Evolutionary conservation across 1,139 yeast genomes (phyloP).

Genomic region (Hansenula lynferdii): DNA sequence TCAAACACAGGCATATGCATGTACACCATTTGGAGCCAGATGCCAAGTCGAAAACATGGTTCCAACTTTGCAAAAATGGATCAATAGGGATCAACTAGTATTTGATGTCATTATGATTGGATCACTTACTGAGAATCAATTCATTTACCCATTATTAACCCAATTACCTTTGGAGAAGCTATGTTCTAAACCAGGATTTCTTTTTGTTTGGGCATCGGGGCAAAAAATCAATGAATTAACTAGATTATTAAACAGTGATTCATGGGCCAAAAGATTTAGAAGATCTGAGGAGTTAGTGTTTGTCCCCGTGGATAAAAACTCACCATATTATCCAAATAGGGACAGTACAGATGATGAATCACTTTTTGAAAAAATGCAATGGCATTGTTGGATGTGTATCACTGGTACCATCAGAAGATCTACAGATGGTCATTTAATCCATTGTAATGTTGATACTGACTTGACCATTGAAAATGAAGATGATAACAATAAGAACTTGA

Average conservation of each 20-base stretch:
- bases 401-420: slow-evolving; percentile 91
- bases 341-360: slow-evolving; percentile 37
- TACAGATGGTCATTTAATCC: slow-evolving; percentile 77
- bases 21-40: slow-evolving; percentile 63
- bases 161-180: slow-evolving; percentile 70
- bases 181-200: slow-evolving; percentile 80
- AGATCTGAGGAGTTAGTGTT: slow-evolving; percentile 83
- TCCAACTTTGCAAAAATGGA: slow-evolving; percentile 57
- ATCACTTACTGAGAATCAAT: slow-evolving; percentile 70
- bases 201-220: slow-evolving; percentile 84
- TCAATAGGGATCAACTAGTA: slow-evolving; percentile 44
- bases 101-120: slow-evolving; percentile 94
- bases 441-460: slow-evolving; percentile 91
- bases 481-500: slow-evolving; percentile 23
- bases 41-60: slow-evolving; percentile 49
- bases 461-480: slow-evolving; percentile 53
- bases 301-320: slow-evolving; percentile 53
- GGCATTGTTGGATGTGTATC: slow-evolving; percentile 98
- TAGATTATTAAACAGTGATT: slow-evolving; percentile 47
- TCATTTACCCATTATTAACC: slow-evolving; percentile 52
- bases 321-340: slow-evolving; percentile 56
- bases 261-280: slow-evolving; percentile 72
- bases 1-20: slow-evolving; percentile 46
- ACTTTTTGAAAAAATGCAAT: slow-evolving; percentile 50
- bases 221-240: slow-evolving; percentile 63